A percentile compares a stretch with the other conserved stretches of the same genome.
These are phyloP conservation scores for Macrophomina phaseolina DNA, from an alignment of 2,329 filamentous ascomycete genomes.

Conservation along the genomic window DNA sequence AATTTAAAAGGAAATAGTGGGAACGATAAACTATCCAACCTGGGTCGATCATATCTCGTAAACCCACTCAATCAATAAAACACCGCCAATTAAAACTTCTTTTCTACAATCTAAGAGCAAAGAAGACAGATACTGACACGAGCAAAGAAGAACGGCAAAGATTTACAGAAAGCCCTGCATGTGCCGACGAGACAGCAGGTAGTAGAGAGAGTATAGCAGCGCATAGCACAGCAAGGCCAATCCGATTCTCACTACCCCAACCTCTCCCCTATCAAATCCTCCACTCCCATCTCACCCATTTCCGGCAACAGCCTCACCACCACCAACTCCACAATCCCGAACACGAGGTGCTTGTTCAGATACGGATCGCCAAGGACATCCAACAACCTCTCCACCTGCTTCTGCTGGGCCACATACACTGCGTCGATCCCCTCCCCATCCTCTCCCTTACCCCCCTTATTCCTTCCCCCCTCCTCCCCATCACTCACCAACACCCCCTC, in stretches of 20 bases:
- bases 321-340: constrained; percentile 79
- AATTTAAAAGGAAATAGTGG: too few species aligned
- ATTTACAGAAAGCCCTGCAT: too few species aligned
- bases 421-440: constrained; percentile 18
- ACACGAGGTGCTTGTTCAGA: constrained; percentile 91
- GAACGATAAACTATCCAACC: too few species aligned
- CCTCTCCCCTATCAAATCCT: constrained; percentile 76
- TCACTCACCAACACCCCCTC: neutral
- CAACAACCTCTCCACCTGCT: constrained; percentile 62
- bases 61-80: too few species aligned
- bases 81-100: too few species aligned
- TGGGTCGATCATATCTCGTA: too few species aligned
- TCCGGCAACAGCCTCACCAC: constrained; percentile 87
- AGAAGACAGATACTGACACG: too few species aligned
- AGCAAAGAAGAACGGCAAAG: too few species aligned
- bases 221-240: neutral
- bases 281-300: constrained; percentile 72
- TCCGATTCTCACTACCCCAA: constrained; percentile 47
- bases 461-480: constrained; percentile 28
- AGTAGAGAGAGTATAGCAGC: neutral
- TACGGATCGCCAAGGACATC: constrained; percentile 81
- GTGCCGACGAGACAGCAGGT: neutral
- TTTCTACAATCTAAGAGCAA: too few species aligned
- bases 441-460: constrained; percentile 32
- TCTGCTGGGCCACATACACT: neutral